Base-by-base conservation (phyloP, 192 early-diverging fungal species). In the Martensiomyces pterosporus region DNA sequence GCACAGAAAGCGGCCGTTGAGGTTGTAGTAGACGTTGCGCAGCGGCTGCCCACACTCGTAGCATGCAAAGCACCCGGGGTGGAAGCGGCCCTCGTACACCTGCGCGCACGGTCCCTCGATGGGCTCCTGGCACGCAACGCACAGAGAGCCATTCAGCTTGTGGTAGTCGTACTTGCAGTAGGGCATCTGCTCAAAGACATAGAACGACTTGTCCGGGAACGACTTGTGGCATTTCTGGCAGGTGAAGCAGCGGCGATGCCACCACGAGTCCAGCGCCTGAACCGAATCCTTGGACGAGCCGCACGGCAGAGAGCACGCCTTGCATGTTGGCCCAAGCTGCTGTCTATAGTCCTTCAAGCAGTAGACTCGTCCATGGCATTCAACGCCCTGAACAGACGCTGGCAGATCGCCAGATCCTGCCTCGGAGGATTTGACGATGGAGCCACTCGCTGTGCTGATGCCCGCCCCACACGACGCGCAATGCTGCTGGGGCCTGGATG, bases 31-130 rank as follows among this genome's bases (percentile, higher is more conserved):
- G 18, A 79, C 65, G 41, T 76, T 74, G 24, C 68, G 60, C 55
- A 76, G 52, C n/a, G 68, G 47, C 22, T 56, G 57, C 7, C 38
- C 43, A 39, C 67, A 76, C 23, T 57, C 51, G 24, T 60, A 53
- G 47, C 93, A 96, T 10, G 71, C 77, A 79, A 92, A 96, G 68
- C 91, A 93, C 18, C 55, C 62, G 6, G 91, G 91, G 60, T 96
- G 93, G 80, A 88, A 95, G 42, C 88, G 65, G 23, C 82, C 82
- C 70, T 95, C 91, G 32, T 78, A 68, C 12, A 92, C 87, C 50
- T 91, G 86, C 15, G 88, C 92, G 76, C 92, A 95, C 1, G 87
- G 83, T 12, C 92, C 90, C 64, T 95, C 88, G 39, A 95, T 95
- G 9, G 89, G 90, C 16, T 89, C 65, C 24, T 75, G 70, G 55